Conservation (phyloP, 2,329 filamentous ascomycete species). For the Aspergillus brasiliensis region DNA sequence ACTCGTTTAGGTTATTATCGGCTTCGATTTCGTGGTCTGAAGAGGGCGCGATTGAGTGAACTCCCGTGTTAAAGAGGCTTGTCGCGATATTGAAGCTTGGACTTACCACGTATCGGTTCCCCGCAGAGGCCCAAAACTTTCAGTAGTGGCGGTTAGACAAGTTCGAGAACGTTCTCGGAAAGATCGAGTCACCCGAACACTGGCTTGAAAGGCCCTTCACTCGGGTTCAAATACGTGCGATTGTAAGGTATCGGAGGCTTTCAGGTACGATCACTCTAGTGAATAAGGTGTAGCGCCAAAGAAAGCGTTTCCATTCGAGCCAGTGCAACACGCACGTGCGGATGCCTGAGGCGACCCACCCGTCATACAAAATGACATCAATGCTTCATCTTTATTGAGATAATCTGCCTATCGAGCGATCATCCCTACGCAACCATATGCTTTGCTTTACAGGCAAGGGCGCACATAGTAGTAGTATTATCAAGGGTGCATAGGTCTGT, state of each 20-base stretch:
- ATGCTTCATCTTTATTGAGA: neutral
- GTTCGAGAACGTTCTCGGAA: conserved; percentile 15
- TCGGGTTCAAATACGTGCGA: neutral
- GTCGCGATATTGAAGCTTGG: conserved; percentile 5
- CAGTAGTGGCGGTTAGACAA: conserved; percentile 11
- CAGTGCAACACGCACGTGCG: conserved; percentile 20
- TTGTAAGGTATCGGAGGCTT: neutral
- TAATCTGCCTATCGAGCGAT: too few relatives aligned
- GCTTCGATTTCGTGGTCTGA: neutral
- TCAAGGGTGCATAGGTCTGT: too few relatives aligned
- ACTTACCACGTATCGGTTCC: conserved; percentile 12
- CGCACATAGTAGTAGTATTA: too few relatives aligned
- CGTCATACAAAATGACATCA: neutral
- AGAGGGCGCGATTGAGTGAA: neutral
- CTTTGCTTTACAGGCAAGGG: too few relatives aligned
- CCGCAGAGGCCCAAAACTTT: conserved; percentile 16
- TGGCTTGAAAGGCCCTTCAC: neutral
- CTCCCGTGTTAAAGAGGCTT: neutral
- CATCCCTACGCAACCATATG: too few relatives aligned
- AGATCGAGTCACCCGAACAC: conserved; percentile 7
- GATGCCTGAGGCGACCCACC: conserved; percentile 24
- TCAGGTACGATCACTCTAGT: neutral
- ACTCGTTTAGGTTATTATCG: conserved; percentile 1
- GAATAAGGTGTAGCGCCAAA: neutral
- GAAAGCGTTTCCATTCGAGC: neutral